Percentiles rank a stretch among this genome's conserved stretches.
Conservation (phyloP, 495 filamentous ascomycete genomes). For the Xylaria sp. region DNA sequence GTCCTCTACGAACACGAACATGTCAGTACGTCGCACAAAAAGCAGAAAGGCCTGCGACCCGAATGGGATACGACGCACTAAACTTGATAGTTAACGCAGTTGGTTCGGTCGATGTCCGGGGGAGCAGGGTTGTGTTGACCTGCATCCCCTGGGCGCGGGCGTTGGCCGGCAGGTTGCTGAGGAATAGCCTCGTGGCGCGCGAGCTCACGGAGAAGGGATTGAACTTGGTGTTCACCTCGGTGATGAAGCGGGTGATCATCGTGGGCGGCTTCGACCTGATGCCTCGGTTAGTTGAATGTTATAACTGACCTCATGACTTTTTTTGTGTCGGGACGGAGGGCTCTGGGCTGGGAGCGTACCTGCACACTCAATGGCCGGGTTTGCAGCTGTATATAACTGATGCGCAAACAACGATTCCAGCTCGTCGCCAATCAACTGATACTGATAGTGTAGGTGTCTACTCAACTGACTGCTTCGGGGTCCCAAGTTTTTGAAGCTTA, state of each 20-base stretch:
- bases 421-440: neutral
- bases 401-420: neutral
- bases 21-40: conserved; percentile 21
- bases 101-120: conserved; percentile 65
- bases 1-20: conserved; percentile 66
- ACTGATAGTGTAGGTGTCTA: neutral
- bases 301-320: neutral
- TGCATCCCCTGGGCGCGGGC: conserved; percentile 72
- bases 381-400: neutral
- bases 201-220: conserved; percentile 84
- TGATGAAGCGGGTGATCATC: conserved; percentile 91
- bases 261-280: conserved; percentile 35
- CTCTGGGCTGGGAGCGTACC: neutral
- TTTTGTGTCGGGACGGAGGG: neutral
- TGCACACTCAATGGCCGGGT: conserved; percentile 12
- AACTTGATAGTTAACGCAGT: conserved; percentile 78
- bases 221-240: conserved; percentile 82
- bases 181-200: conserved; percentile 84
- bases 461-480: neutral
- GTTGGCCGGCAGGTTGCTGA: conserved; percentile 83
- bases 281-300: neutral
- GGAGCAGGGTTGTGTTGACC: conserved; percentile 80
- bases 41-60: neutral
- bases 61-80: conserved; percentile 60
- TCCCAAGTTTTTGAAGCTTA: conserved; percentile 26